Evolutionary conservation across 192 early-diverging fungal genomes (phyloP).

Genomic region (Linnemannia schmuckeri): DNA sequence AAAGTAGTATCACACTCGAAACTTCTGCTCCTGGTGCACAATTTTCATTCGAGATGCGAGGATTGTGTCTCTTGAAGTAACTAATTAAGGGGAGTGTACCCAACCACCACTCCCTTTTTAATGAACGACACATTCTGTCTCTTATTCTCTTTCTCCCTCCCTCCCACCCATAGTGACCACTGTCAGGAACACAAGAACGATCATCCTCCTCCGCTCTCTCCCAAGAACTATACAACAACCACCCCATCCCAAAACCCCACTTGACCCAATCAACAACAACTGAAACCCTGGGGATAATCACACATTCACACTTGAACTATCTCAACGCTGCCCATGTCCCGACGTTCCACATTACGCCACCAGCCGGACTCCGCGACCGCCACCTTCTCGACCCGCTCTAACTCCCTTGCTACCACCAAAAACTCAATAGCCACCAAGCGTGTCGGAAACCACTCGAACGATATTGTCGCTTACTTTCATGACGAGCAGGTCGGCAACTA

Average conservation of each 20-base stretch:
- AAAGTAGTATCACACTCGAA: too few species aligned
- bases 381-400: conserved; percentile 50
- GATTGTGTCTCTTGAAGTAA: too few species aligned
- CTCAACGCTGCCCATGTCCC: conserved; percentile 17
- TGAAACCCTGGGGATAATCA: neutral
- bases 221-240: neutral
- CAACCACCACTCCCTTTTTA: too few species aligned
- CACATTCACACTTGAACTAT: neutral
- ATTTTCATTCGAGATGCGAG: too few species aligned
- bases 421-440: conserved; percentile 36
- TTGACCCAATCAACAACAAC: neutral
- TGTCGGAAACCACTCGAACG: conserved; percentile 66
- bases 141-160: neutral
- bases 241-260: neutral
- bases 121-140: too few species aligned
- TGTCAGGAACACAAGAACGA: neutral
- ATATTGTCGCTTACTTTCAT: conserved; percentile 81
- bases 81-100: too few species aligned
- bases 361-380: conserved; percentile 39
- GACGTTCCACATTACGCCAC: conserved; percentile 33
- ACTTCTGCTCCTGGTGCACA: too few species aligned
- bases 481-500: conserved; percentile 85
- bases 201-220: neutral
- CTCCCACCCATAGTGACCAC: neutral
- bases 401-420: conserved; percentile 35